Base-by-base conservation (phyloP, 2,329 filamentous ascomycete genomes). In the Pseudogymnoascus sp. region DNA sequence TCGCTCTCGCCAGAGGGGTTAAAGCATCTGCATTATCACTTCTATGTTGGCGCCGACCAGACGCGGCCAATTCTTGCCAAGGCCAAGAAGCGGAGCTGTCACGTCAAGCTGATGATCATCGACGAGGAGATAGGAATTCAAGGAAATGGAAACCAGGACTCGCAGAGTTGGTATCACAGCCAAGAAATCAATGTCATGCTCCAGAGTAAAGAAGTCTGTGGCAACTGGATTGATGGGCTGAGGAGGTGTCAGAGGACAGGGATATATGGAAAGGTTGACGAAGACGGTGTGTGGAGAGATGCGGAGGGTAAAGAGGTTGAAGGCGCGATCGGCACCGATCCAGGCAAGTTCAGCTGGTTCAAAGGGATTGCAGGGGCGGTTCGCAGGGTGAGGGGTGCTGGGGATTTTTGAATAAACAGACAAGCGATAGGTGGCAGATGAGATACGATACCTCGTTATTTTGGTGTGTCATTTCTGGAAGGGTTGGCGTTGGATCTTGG, bases 141-240 rank as follows among this genome's bases (percentile, higher is more conserved):
- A 72, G 90, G 89, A 3, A 90, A 84, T 66, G 89, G 89, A 0
- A 93, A 93, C 69, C 87, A 92, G 71, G 90, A 93, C 68, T 92
- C 89, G 1, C 90, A 93, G 73, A 86, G 82, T 18, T 93, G 88
- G 86, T 92, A 82, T 67, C 89, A 93, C 70, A 87, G 82, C 62
- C 88, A 92, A 72, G 90, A 93, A 72, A 81, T 89, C 62, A 93
- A 93, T 67, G 74, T 93, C 23, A 84, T 93, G 81, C 75, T 92
- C 5, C 89, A 93, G 65, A 87, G 83, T 18, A 68, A 73, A 0
- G 72, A 78, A 1, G 76, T 92, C 0, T 91, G 89, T 67, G 71
- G 70, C 31, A 78, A 77, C 35, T 91, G 88, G 88, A 78, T 83
- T 18, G 82, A 85, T 14, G 83, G 76, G 0, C 78, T 89, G 14